Conservation (phyloP, 345 rosid species). For the Syzygium oleosum region DNA sequence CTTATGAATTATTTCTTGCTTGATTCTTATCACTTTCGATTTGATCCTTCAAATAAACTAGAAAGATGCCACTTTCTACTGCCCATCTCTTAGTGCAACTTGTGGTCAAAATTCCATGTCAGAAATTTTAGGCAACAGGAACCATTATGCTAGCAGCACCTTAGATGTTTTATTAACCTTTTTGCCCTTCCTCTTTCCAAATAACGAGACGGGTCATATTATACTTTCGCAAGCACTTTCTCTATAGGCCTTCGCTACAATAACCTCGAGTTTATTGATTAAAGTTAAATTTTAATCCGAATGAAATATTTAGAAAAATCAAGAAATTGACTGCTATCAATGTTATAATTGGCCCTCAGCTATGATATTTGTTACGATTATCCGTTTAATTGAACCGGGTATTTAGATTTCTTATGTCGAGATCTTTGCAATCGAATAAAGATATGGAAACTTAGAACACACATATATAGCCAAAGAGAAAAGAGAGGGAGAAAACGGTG, state of each 20-base stretch:
- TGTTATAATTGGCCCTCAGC: not conserved
- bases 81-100: not conserved
- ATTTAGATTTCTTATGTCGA: rapidly evolving
- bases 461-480: too few species aligned
- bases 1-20: not conserved
- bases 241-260: not conserved
- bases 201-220: not conserved
- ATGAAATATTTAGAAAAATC: not conserved
- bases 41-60: not conserved
- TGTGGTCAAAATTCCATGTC: not conserved
- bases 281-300: not conserved
- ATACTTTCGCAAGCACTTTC: not conserved
- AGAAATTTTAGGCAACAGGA: not conserved
- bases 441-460: not conserved
- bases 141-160: not conserved
- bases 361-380: not conserved
- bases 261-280: not conserved
- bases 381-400: rapidly evolving
- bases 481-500: not conserved
- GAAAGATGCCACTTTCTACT: not conserved
- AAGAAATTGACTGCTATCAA: not conserved
- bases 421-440: rapidly evolving
- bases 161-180: too few species aligned
- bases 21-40: not conserved
- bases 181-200: not conserved